Conservation (phyloP, 1,284 basidiomycete genomes). For the Laetiporus sulphureus region DNA sequence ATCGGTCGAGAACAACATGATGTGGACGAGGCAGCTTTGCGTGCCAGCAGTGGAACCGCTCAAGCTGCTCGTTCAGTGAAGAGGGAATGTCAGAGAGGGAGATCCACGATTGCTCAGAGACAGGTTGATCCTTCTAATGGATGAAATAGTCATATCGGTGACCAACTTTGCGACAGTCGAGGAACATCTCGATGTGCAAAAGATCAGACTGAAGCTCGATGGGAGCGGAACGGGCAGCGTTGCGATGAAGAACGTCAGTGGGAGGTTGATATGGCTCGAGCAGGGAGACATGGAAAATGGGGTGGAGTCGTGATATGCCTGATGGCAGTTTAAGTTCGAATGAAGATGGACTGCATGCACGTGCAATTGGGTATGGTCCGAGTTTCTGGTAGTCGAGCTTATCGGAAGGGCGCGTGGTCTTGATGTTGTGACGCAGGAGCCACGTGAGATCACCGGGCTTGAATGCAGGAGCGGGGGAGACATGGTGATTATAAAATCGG, state of each 20-base stretch:
- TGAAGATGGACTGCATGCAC: slow-evolving; percentile 13
- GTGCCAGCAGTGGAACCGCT: slow-evolving; percentile 28
- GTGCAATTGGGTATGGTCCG: slow-evolving; percentile 30
- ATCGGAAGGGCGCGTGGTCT: slow-evolving; percentile 29
- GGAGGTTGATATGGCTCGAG: slow-evolving; percentile 28
- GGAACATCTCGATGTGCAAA: slow-evolving; percentile 17
- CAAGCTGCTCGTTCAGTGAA: too few relatives aligned
- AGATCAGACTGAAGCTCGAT: slow-evolving; percentile 8
- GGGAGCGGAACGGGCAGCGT: slow-evolving; percentile 13
- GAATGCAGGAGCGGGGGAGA: slow-evolving; percentile 22
- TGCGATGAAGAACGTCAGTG: slow-evolving; percentile 17
- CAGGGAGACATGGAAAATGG: slow-evolving; percentile 35
- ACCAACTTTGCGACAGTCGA: slow-evolving; percentile 24
- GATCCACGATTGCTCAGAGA: slow-evolving; percentile 25
- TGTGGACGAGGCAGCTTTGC: slow-evolving; percentile 21
- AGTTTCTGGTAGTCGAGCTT: slow-evolving; percentile 31
- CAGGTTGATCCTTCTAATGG: slow-evolving; percentile 16
- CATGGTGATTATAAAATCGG: slow-evolving; percentile 17
- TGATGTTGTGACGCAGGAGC: slow-evolving; percentile 29
- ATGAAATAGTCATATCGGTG: slow-evolving; percentile 28
- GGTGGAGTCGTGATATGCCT: slow-evolving; percentile 26
- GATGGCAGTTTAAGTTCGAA: slow-evolving; percentile 27
- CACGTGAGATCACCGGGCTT: slow-evolving; percentile 30
- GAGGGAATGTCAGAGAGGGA: slow-evolving; percentile 28
- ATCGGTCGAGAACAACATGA: background rate